Percentiles rank a stretch among this genome's conserved stretches.
Evolutionary conservation across 345 rosid species (phyloP).

Genomic region (Raphanus raphanistrum): DNA sequence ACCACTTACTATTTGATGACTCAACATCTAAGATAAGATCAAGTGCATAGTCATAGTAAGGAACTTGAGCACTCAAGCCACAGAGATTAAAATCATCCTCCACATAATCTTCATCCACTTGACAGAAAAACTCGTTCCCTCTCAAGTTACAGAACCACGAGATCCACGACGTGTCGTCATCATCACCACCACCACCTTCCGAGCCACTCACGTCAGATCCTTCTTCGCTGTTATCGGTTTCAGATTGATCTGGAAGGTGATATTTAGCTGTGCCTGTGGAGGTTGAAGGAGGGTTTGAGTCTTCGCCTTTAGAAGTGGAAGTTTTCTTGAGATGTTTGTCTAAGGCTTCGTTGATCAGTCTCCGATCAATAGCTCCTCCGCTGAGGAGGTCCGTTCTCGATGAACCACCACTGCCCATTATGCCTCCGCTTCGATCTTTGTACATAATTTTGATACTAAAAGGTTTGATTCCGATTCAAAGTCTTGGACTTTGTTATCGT

Average conservation of each 20-base stretch:
- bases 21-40: slow-evolving; percentile 90
- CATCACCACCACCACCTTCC: slow-evolving; percentile 53
- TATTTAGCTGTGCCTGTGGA: slow-evolving; percentile 70
- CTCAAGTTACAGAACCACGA: slow-evolving; percentile 97
- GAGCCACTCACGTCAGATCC: slow-evolving; percentile 94
- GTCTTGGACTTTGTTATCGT: slow-evolving; percentile 25
- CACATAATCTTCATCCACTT: slow-evolving; percentile 94
- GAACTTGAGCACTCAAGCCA: slow-evolving; percentile 97
- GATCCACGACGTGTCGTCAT: slow-evolving; percentile 82
- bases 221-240: slow-evolving; percentile 61
- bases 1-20: slow-evolving; percentile 78
- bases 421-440: slow-evolving; percentile 62
- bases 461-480: slow-evolving; percentile 13
- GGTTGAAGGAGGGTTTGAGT: slow-evolving; percentile 72
- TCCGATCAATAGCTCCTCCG: slow-evolving; percentile 70
- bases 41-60: slow-evolving; percentile 80
- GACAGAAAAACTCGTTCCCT: slow-evolving; percentile 96
- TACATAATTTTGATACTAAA: slow-evolving; percentile 44
- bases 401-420: slow-evolving; percentile 67
- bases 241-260: slow-evolving; percentile 61
- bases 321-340: slow-evolving; percentile 92
- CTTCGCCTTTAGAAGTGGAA: slow-evolving; percentile 68
- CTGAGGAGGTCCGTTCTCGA: slow-evolving; percentile 76
- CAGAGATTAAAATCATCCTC: slow-evolving; percentile 98
- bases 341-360: slow-evolving; percentile 82